Evolutionary conservation across 208 protist species (phyloP).

Genomic region (Wallacemonas sp.): DNA sequence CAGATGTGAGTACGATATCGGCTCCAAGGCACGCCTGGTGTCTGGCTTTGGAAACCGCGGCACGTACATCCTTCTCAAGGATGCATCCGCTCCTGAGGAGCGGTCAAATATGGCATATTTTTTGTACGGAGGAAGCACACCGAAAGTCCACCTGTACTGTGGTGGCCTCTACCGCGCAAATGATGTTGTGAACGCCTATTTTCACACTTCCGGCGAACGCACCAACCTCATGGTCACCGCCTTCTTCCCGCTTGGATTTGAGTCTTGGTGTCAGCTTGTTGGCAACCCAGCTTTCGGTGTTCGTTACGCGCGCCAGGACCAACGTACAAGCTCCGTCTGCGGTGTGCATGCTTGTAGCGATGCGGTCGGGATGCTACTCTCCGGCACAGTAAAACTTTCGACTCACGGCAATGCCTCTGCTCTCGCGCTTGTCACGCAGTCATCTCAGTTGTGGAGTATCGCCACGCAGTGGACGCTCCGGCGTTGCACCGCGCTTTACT

Average conservation of each 20-base stretch:
- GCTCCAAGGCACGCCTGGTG: not conserved
- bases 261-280: conserved; percentile 14
- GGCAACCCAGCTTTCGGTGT: conserved; percentile 14
- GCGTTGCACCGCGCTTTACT: not conserved
- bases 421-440: conserved; percentile 5
- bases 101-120: conserved; percentile 3
- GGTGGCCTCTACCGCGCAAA: conserved; percentile 8
- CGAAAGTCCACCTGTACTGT: not conserved
- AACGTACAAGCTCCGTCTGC: not conserved
- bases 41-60: not conserved
- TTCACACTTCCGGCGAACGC: not conserved
- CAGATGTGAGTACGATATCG: not conserved
- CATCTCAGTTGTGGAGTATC: not conserved
- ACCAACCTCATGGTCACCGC: conserved; percentile 3
- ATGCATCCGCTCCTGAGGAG: not conserved
- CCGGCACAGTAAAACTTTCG: not conserved
- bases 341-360: conserved; percentile 12
- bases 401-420: not conserved
- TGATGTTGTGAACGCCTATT: conserved; percentile 16
- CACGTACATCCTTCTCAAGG: not conserved
- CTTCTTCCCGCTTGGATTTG: conserved; percentile 10
- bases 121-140: not conserved
- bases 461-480: not conserved
- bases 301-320: not conserved
- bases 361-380: conserved; percentile 7